A percentile compares a stretch with the other conserved stretches of the same genome.
phyloP scores from a whole-genome alignment of 306 rosid species.

The Rosa rugosa region DNA sequence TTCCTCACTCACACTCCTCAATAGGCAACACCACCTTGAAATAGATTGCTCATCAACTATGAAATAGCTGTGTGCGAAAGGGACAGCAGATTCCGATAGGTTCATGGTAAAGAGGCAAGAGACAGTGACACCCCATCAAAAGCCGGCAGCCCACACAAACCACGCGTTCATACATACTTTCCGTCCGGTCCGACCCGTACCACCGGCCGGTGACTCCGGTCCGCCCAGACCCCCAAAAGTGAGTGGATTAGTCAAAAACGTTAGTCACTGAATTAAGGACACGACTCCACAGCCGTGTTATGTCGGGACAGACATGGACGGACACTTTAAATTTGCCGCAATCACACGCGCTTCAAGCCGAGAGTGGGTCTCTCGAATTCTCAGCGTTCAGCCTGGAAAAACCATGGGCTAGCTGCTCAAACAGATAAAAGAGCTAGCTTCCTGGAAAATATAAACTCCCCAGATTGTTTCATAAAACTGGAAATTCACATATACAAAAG shows the following conservation, averaged over 20 bases:
- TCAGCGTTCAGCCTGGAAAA: neutral
- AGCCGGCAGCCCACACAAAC: conserved; percentile 23
- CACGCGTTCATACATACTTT: neutral
- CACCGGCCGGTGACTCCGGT: no score
- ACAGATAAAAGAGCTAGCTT: neutral
- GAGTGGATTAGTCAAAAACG: neutral
- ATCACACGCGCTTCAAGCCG: conserved; percentile 34
- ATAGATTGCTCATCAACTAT: neutral
- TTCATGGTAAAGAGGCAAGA: neutral
- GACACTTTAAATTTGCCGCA: neutral
- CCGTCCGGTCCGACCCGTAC: neutral
- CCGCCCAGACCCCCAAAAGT: neutral
- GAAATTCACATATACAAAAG: neutral
- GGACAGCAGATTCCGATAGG: conserved; percentile 5
- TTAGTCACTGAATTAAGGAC: neutral
- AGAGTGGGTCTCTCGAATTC: conserved; percentile 33
- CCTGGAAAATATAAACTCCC: neutral
- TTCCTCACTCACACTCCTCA: neutral
- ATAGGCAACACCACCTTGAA: neutral
- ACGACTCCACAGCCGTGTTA: neutral
- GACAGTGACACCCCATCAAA: neutral
- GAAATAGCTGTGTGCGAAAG: conserved; percentile 3
- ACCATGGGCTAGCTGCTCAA: neutral
- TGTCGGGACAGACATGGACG: conserved; percentile 14
- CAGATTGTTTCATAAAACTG: neutral